These are phyloP conservation scores for Kalaharituber pfeilii DNA, from an alignment of 2,329 filamentous ascomycete genomes.

Conservation along the genomic window DNA sequence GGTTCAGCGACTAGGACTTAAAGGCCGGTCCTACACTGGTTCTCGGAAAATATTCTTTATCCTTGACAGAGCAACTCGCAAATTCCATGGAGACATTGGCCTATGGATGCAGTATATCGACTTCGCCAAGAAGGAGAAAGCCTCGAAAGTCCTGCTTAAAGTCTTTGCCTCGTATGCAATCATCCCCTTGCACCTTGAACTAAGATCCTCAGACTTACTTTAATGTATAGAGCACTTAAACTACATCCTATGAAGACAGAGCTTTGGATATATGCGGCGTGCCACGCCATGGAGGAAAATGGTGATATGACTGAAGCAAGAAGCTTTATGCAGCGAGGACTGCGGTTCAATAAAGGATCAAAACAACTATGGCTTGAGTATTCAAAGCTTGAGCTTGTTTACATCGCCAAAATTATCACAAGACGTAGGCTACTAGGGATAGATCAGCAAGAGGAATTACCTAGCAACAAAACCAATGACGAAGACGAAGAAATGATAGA, in stretches of 20 bases:
- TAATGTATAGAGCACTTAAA: slow-evolving; percentile 46
- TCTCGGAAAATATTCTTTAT: slow-evolving; percentile 76
- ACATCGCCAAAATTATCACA: slow-evolving; percentile 62
- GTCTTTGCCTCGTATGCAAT: slow-evolving; percentile 34
- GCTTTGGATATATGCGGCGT: slow-evolving; percentile 71
- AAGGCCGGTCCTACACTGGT: slow-evolving; percentile 50
- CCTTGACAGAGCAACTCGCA: slow-evolving; percentile 67
- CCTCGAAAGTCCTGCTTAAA: slow-evolving; percentile 47
- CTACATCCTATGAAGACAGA: slow-evolving; percentile 70
- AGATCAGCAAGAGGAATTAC: slow-evolving; percentile 30
- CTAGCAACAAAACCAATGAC: slow-evolving; percentile 28
- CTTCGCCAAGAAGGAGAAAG: slow-evolving; percentile 55
- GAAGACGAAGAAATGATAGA: slow-evolving; percentile 36
- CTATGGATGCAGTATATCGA: slow-evolving; percentile 85
- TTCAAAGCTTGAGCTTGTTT: slow-evolving; percentile 78
- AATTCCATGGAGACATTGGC: slow-evolving; percentile 61
- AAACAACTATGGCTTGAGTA: slow-evolving; percentile 74
- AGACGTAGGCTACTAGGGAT: slow-evolving; percentile 51
- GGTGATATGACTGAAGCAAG: slow-evolving; percentile 77
- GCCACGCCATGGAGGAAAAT: slow-evolving; percentile 56
- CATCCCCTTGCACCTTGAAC: not conserved
- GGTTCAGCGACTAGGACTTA: slow-evolving; percentile 62
- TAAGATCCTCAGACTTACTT: not conserved
- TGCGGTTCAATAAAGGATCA: slow-evolving; percentile 69
- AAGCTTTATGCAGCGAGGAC: slow-evolving; percentile 71